Percentiles rank a stretch among this genome's conserved stretches.
Conservation (phyloP, 2,329 filamentous ascomycete species). For the Venturia effusa region DNA sequence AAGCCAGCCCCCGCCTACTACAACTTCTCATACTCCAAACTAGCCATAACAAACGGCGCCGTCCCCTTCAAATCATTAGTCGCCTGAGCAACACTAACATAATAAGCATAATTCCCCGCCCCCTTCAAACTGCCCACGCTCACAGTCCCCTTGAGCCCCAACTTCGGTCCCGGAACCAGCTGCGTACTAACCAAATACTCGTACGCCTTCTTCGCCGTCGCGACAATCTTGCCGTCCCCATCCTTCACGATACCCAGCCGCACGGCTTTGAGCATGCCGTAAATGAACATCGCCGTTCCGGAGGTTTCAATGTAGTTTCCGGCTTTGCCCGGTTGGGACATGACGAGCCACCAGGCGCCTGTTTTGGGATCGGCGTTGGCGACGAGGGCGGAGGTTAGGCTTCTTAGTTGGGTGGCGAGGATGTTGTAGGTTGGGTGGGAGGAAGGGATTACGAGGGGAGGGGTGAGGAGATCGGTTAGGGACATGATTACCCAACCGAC, state of each 20-base stretch:
- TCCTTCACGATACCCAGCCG: constrained; percentile 26
- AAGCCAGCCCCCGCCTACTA: no score
- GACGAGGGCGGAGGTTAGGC: constrained; percentile 30
- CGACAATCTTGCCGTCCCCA: constrained; percentile 18
- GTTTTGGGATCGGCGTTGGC: constrained; percentile 26
- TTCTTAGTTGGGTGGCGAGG: constrained; percentile 22
- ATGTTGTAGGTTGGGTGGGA: constrained; percentile 14
- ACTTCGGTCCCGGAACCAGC: constrained; percentile 15
- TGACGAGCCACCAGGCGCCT: constrained; percentile 48
- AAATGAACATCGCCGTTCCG: constrained; percentile 46
- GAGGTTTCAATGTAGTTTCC: constrained; percentile 53
- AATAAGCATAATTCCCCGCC: neutral
- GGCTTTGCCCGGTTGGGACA: constrained; percentile 35
- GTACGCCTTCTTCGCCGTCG: constrained; percentile 28
- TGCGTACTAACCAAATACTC: constrained; percentile 16
- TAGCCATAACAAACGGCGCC: neutral
- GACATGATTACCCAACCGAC: constrained; percentile 45
- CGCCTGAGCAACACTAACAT: neutral
- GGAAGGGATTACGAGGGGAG: constrained; percentile 20
- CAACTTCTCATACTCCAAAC: neutral
- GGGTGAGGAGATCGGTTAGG: constrained; percentile 36
- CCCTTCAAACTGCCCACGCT: constrained; percentile 15
- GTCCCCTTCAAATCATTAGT: neutral
- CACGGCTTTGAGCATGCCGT: constrained; percentile 39
- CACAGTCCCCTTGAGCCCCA: constrained; percentile 24